Conservation (phyloP, 2,329 filamentous ascomycete genomes). For the Hymenoscyphus fructigenus region DNA sequence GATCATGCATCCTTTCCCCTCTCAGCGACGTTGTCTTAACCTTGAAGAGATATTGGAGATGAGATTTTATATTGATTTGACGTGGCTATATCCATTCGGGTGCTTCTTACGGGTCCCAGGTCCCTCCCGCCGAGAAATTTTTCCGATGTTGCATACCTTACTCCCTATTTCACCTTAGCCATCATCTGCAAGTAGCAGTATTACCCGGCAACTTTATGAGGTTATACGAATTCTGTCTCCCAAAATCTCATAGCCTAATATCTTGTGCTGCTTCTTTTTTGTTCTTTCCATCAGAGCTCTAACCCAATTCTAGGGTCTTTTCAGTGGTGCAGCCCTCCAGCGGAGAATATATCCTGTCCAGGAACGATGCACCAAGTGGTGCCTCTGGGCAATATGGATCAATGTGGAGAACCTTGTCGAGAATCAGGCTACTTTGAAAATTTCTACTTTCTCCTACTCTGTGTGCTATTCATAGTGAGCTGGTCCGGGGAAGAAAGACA, state of each 20-base stretch:
- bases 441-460: neutral
- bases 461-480: neutral
- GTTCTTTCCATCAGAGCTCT: neutral
- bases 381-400: conserved; percentile 2
- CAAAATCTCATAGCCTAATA: neutral
- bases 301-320: neutral
- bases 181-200: neutral
- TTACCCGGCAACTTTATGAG: neutral
- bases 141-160: neutral
- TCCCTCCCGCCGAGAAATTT: neutral
- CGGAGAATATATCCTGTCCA: neutral
- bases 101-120: neutral
- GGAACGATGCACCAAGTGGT: neutral
- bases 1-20: neutral
- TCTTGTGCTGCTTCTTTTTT: neutral
- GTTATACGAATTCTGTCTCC: neutral
- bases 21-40: neutral
- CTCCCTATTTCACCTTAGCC: neutral
- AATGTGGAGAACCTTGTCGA: conserved; percentile 2
- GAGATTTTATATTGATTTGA: neutral
- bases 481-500: neutral
- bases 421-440: neutral
- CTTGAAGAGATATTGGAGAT: neutral
- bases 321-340: neutral
- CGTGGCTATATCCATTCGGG: neutral